These are phyloP conservation scores for Stagonosporopsis vannaccii DNA, from an alignment of 2,329 filamentous ascomycete species.

Conservation along the genomic window DNA sequence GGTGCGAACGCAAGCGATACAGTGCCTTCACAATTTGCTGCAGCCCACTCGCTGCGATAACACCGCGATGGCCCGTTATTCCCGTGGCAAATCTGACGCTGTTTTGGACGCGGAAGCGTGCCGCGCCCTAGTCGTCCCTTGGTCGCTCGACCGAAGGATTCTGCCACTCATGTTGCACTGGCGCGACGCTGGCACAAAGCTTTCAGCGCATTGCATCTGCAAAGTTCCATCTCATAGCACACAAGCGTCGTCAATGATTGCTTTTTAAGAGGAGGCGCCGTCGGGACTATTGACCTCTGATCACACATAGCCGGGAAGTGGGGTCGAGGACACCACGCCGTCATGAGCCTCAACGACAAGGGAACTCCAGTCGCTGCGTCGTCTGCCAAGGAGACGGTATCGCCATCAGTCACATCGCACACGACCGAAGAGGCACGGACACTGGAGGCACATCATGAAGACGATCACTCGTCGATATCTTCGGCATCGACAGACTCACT, in stretches of 20 bases:
- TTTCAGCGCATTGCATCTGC: constrained; percentile 1
- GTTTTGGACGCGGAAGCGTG: constrained; percentile 8
- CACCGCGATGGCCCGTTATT: constrained; percentile 6
- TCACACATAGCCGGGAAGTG: constrained; percentile 2
- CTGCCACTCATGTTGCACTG: constrained; percentile 12
- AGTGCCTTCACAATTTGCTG: background rate
- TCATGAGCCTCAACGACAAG: constrained; percentile 17
- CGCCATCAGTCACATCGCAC: constrained; percentile 5
- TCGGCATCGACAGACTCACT: constrained; percentile 35
- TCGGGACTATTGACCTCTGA: background rate
- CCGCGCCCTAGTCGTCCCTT: constrained; percentile 10
- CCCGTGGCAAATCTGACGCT: constrained; percentile 1
- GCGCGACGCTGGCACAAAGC: constrained; percentile 15
- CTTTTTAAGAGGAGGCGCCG: background rate
- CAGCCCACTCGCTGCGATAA: constrained; percentile 9
- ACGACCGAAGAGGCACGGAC: background rate
- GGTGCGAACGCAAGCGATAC: constrained; percentile 10
- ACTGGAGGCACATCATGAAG: constrained; percentile 14
- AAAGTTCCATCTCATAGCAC: background rate
- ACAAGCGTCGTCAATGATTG: background rate
- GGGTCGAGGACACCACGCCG: background rate
- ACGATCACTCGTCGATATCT: constrained; percentile 33
- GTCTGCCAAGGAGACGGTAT: constrained; percentile 11
- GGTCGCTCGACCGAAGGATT: constrained; percentile 11
- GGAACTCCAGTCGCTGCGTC: constrained; percentile 16